Conservation (phyloP, 164 flowering plant species). For the Magnolia kwangsiensis region DNA sequence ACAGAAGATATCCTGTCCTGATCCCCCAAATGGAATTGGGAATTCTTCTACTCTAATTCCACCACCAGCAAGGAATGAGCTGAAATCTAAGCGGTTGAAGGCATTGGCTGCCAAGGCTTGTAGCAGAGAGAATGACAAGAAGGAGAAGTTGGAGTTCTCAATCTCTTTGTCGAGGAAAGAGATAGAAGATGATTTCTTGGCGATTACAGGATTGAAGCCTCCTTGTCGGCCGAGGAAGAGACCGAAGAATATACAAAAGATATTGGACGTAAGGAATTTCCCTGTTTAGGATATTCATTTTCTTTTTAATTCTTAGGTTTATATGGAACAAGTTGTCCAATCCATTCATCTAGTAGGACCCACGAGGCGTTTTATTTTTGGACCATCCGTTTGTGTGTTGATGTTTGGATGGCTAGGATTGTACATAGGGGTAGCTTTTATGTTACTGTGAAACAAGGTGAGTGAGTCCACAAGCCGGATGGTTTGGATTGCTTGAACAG, state of each 20-base stretch:
- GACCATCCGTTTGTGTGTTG: too few species aligned
- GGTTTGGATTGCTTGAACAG: too few species aligned
- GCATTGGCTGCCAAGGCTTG: slow-evolving; percentile 6
- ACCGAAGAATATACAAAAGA: slow-evolving; percentile 41
- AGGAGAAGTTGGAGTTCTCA: slow-evolving; percentile 37
- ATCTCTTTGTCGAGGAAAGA: slow-evolving; percentile 49
- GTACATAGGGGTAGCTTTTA: too few species aligned
- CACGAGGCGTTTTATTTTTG: too few species aligned
- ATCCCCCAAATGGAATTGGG: slow-evolving; percentile 27
- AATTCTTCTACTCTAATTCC: slow-evolving; percentile 8
- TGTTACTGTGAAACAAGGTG: too few species aligned
- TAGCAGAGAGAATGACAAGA: slow-evolving; percentile 19
- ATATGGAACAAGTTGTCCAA: background rate
- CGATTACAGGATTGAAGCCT: slow-evolving; percentile 48
- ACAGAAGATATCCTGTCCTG: slow-evolving; percentile 50
- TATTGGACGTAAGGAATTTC: slow-evolving; percentile 51
- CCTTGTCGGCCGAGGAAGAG: slow-evolving; percentile 72
- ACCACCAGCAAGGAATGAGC: slow-evolving; percentile 18
- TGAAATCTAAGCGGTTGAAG: slow-evolving; percentile 23
- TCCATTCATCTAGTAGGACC: too few species aligned
- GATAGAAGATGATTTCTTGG: slow-evolving; percentile 70
- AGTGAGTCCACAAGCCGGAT: too few species aligned
- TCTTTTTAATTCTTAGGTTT: background rate
- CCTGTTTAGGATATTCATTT: background rate
- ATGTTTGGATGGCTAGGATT: too few species aligned